phyloP scores from a whole-genome alignment of 345 rosid species.

The Populus nigra region DNA sequence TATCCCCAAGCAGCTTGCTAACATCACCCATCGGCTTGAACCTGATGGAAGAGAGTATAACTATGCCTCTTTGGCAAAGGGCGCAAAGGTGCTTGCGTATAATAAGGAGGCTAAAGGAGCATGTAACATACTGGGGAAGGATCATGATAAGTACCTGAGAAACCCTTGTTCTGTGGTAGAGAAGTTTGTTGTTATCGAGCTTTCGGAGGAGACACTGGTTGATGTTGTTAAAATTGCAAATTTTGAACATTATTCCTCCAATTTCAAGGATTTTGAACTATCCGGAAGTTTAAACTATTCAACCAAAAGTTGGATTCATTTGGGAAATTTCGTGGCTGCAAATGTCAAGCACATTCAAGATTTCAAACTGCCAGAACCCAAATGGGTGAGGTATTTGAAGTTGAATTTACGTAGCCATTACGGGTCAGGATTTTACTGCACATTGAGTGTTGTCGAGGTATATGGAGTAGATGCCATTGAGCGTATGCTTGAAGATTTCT shows the following conservation, averaged over 20 bases:
- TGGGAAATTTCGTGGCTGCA: slow-evolving; percentile 66
- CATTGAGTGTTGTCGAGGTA: slow-evolving; percentile 75
- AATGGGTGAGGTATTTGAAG: slow-evolving; percentile 88
- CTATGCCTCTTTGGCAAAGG: slow-evolving; percentile 74
- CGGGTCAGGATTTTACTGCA: slow-evolving; percentile 95
- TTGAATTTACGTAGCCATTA: slow-evolving; percentile 70
- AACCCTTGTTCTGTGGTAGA: slow-evolving; percentile 74
- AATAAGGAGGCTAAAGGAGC: slow-evolving; percentile 97
- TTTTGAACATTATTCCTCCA: slow-evolving; percentile 86
- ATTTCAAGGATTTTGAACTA: slow-evolving; percentile 71
- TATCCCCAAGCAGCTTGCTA: slow-evolving; percentile 41
- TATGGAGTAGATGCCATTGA: slow-evolving; percentile 89
- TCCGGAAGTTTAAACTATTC: slow-evolving; percentile 79
- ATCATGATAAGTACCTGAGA: slow-evolving; percentile 79
- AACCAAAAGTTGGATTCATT: slow-evolving; percentile 55
- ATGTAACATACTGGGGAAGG: slow-evolving; percentile 68
- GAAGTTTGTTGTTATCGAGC: slow-evolving; percentile 83
- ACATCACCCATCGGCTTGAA: slow-evolving; percentile 74
- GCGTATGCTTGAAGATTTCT: slow-evolving; percentile 90
- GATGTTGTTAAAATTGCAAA: slow-evolving; percentile 84
- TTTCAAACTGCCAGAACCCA: slow-evolving; percentile 75
- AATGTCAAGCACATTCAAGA: slow-evolving; percentile 74
- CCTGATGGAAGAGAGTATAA: slow-evolving; percentile 85
- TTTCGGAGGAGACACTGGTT: slow-evolving; percentile 82
- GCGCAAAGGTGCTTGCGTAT: slow-evolving; percentile 80